Evolutionary conservation across 352 stramenopile species (phyloP).

Genomic region (Phytophthora sp.): DNA sequence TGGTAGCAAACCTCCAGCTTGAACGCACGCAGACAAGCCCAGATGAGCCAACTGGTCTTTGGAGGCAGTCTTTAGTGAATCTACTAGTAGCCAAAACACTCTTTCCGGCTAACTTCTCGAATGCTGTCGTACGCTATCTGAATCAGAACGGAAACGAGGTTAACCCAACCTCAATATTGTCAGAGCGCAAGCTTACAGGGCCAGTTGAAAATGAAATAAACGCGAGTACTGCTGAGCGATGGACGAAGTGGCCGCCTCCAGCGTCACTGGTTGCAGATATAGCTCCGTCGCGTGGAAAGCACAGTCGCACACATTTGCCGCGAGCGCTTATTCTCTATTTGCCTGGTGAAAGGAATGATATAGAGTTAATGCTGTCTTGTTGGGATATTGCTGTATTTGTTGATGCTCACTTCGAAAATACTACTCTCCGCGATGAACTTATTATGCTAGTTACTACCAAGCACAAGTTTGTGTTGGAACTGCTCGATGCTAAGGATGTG

Average conservation of each 20-base stretch:
- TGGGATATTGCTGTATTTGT: constrained; percentile 23
- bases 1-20: background rate
- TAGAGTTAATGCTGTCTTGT: constrained; percentile 11
- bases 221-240: background rate
- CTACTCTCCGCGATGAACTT: constrained; percentile 22
- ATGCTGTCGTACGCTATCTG: constrained; percentile 24
- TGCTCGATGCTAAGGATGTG: constrained; percentile 33
- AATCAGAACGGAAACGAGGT: background rate
- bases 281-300: constrained; percentile 18
- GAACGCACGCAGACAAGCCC: background rate
- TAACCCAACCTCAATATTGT: background rate
- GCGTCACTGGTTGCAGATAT: constrained; percentile 21
- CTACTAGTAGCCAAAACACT: constrained; percentile 48
- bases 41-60: background rate
- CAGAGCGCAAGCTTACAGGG: background rate
- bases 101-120: constrained; percentile 36
- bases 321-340: constrained; percentile 28
- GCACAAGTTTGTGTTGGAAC: constrained; percentile 47
- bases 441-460: constrained; percentile 41
- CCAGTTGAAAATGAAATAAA: background rate
- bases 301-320: constrained; percentile 25
- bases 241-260: constrained; percentile 13
- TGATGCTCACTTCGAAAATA: background rate
- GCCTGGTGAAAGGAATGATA: constrained; percentile 3
- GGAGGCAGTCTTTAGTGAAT: background rate